These are phyloP conservation scores for Trichoderma citrinoviride DNA, from an alignment of 2,329 filamentous ascomycete genomes.

Conservation along the genomic window DNA sequence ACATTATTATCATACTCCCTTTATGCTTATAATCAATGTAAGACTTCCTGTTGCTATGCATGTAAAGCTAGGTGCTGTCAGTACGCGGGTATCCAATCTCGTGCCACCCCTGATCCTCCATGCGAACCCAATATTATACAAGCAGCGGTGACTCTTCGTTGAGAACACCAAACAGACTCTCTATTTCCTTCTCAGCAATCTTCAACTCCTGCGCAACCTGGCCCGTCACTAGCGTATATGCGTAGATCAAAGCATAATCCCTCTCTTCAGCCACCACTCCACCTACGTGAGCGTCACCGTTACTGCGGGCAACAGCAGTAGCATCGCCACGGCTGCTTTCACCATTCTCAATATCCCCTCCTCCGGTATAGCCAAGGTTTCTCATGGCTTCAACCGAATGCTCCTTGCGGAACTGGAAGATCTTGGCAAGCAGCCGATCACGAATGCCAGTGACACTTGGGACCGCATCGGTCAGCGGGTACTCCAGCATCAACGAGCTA, in stretches of 20 bases:
- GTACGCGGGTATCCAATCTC: constrained; percentile 1
- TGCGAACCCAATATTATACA: background rate
- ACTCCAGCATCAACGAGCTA: constrained; percentile 84
- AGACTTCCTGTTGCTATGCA: background rate
- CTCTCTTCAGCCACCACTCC: constrained; percentile 54
- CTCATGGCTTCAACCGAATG: constrained; percentile 27
- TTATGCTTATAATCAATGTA: background rate
- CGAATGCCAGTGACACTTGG: constrained; percentile 73
- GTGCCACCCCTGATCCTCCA: background rate
- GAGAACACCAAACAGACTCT: constrained; percentile 57
- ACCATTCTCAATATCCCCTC: background rate
- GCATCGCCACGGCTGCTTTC: constrained; percentile 6
- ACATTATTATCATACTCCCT: background rate
- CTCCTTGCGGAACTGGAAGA: constrained; percentile 76
- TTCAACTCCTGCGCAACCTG: constrained; percentile 61
- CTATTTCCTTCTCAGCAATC: constrained; percentile 55
- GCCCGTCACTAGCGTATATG: constrained; percentile 69
- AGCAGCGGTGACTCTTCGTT: constrained; percentile 27
- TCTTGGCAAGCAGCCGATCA: constrained; percentile 75
- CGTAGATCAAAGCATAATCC: constrained; percentile 88
- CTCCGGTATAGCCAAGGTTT: background rate
- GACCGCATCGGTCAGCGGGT: constrained; percentile 78
- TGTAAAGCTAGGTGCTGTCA: background rate
- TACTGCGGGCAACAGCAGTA: background rate
- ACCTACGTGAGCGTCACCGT: background rate